A percentile compares a stretch with the other conserved stretches of the same genome.
Evolutionary conservation across 73 alveolate genomes (phyloP).

Genomic region (Urostyla sp.): DNA sequence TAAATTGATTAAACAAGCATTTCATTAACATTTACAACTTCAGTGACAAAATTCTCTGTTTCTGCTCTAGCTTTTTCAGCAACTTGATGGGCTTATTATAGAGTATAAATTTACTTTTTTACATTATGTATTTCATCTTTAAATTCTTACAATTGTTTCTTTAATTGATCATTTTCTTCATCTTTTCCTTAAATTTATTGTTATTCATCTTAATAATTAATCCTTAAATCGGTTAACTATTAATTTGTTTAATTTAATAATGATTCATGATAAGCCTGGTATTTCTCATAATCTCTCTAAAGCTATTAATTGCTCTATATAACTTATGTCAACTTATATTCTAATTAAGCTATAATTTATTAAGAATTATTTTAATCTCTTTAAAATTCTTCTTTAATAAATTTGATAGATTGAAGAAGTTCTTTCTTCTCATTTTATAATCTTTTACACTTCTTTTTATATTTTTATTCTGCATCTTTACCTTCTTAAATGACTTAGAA

Average conservation of each 20-base stretch:
- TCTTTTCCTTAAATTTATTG: slow-evolving; percentile 4
- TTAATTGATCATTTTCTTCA: neutral
- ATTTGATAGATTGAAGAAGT: neutral
- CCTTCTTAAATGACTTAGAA: neutral
- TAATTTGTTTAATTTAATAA: neutral
- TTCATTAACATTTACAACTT: slow-evolving; percentile 38
- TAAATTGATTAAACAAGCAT: slow-evolving; percentile 18
- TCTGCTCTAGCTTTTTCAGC: slow-evolving; percentile 6
- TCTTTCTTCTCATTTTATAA: slow-evolving; percentile 25
- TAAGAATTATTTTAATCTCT: neutral
- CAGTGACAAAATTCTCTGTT: slow-evolving; percentile 11
- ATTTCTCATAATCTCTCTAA: neutral
- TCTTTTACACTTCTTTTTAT: slow-evolving; percentile 11
- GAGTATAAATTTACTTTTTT: neutral
- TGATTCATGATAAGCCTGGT: neutral
- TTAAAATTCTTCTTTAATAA: neutral
- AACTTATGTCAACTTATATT: neutral
- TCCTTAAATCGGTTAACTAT: neutral
- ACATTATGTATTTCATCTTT: slow-evolving; percentile 6
- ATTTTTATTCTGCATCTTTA: slow-evolving; percentile 10
- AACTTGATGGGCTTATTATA: neutral
- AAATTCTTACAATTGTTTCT: neutral
- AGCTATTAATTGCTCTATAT: neutral
- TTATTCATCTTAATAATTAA: neutral
- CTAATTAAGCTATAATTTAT: neutral